Evolutionary conservation across 1,284 basidiomycete genomes (phyloP).

Genomic region (Boletus semigastroideus): DNA sequence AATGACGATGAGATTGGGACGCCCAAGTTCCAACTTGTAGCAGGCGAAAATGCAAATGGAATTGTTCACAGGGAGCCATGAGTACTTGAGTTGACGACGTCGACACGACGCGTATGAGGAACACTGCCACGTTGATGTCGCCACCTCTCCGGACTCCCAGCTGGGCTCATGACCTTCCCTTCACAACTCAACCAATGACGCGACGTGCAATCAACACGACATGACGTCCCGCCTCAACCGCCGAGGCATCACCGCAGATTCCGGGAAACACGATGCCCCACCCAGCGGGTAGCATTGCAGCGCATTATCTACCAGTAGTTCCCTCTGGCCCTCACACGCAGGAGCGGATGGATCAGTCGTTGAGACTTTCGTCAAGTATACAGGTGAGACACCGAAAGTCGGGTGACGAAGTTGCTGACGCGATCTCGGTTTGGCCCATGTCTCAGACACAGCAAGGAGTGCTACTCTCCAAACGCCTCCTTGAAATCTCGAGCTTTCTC

Average conservation of each 20-base stretch:
- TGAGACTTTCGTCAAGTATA: slow-evolving; percentile 32
- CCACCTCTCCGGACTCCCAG: too few relatives aligned
- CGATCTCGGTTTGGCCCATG: slow-evolving; percentile 8
- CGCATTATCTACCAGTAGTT: slow-evolving; percentile 36
- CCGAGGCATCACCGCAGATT: slow-evolving; percentile 32
- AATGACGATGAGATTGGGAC: too few relatives aligned
- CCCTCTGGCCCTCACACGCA: slow-evolving; percentile 33
- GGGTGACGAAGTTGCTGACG: slow-evolving; percentile 1
- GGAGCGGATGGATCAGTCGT: slow-evolving; percentile 40
- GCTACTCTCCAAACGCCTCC: too few relatives aligned
- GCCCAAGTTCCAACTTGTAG: too few relatives aligned
- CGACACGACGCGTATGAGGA: too few relatives aligned
- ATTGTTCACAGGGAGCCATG: too few relatives aligned
- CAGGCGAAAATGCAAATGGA: too few relatives aligned
- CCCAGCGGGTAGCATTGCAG: slow-evolving; percentile 32
- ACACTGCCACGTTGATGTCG: too few relatives aligned
- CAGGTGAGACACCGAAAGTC: slow-evolving; percentile 26
- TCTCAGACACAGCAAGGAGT: slow-evolving; percentile 28
- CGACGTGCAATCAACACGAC: slow-evolving; percentile 39
- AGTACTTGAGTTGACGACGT: too few relatives aligned
- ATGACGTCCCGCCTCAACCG: slow-evolving; percentile 26
- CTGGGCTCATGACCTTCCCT: slow-evolving; percentile 37
- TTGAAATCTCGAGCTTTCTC: background rate
- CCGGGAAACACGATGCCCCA: slow-evolving; percentile 37
- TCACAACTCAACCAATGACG: slow-evolving; percentile 41